Conservation (phyloP, 139 green algal species). For the Choricystis sp. region DNA sequence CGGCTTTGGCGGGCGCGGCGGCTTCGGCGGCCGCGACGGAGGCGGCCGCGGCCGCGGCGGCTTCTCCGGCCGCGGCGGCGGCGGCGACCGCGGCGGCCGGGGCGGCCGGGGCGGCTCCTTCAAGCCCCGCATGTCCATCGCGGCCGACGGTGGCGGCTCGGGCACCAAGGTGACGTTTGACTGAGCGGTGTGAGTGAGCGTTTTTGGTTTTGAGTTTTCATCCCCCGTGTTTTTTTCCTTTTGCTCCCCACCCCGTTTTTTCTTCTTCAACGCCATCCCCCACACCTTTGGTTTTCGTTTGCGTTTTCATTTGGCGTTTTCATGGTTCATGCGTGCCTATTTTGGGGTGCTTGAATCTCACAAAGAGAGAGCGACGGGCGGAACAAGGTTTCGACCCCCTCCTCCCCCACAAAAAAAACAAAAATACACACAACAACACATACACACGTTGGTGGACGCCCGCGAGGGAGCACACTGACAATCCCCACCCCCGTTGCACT, state of each 20-base stretch:
- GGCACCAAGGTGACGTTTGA: constrained; percentile 45
- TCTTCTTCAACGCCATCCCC: too few relatives aligned
- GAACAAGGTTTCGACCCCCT: too few relatives aligned
- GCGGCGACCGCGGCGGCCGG: constrained; percentile 17
- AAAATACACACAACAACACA: too few relatives aligned
- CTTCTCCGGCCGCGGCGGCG: constrained; percentile 15
- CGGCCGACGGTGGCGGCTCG: constrained; percentile 14
- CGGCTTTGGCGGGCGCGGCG: constrained; percentile 16
- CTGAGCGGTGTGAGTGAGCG: neutral
- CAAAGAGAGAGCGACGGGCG: too few relatives aligned
- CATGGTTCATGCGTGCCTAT: too few relatives aligned
- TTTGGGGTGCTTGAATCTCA: too few relatives aligned
- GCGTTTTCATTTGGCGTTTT: too few relatives aligned
- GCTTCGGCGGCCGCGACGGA: constrained; percentile 4
- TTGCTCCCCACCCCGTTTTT: neutral
- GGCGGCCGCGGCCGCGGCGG: constrained; percentile 26
- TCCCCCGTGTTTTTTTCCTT: neutral
- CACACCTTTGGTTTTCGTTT: too few relatives aligned
- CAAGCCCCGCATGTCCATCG: constrained; percentile 30
- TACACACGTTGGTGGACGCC: too few relatives aligned
- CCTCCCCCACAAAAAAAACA: too few relatives aligned
- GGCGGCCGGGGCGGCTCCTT: constrained; percentile 6
- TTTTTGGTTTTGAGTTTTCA: constrained; percentile 8
- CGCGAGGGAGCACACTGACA: too few relatives aligned
- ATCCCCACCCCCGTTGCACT: too few relatives aligned